A percentile compares a stretch with the other conserved stretches of the same genome.
phyloP scores from a whole-genome alignment of 108 stramenopile genomes.

The Stephanodiscus triporus region DNA sequence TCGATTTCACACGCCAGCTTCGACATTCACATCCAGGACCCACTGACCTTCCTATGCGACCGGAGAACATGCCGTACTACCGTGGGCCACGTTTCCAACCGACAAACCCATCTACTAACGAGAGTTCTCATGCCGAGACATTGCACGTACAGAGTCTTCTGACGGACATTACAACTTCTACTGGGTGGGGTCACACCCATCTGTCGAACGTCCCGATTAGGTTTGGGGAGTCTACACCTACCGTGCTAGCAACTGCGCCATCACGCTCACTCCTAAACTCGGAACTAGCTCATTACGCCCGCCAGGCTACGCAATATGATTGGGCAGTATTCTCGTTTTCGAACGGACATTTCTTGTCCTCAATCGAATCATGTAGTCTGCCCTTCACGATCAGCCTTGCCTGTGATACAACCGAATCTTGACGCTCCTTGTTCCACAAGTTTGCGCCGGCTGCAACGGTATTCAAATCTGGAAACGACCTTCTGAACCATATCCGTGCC shows the following conservation, averaged over 20 bases:
- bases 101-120: too few species aligned
- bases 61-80: slow-evolving; percentile 3
- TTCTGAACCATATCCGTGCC: neutral
- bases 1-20: neutral
- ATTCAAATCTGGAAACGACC: neutral
- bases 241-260: neutral
- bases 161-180: too few species aligned
- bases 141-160: too few species aligned
- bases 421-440: neutral
- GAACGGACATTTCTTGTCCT: slow-evolving; percentile 8
- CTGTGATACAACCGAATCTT: neutral
- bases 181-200: neutral
- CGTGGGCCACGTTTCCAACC: neutral
- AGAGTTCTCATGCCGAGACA: neutral
- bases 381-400: neutral
- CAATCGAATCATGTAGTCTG: neutral
- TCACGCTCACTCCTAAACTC: neutral
- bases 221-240: neutral
- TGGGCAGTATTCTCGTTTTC: slow-evolving; percentile 1
- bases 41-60: slow-evolving; percentile 4
- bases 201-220: neutral
- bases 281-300: neutral
- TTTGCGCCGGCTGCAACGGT: neutral
- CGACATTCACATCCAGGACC: neutral
- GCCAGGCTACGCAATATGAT: neutral